Evolutionary conservation across 2,329 filamentous ascomycete species (phyloP), one percentile per base, ranked within the genome.

Genomic region (Fusarium humuli): DNA sequence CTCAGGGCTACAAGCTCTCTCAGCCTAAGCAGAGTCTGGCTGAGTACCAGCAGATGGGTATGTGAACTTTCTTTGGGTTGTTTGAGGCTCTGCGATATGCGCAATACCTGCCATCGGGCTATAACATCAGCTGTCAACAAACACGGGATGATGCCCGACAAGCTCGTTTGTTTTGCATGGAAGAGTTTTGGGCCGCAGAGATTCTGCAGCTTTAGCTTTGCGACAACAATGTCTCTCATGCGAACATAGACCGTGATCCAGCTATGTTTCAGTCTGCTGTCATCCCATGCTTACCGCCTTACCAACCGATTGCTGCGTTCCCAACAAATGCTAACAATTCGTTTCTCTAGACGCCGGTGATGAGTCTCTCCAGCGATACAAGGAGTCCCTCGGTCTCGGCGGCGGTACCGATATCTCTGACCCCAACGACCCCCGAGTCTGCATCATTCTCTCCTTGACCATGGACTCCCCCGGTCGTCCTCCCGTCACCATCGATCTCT

Each of bases 351-450:
- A 90, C 77, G 85, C 86, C 73, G 84, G 92, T 77, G 96, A 99
- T 81, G 95, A 98, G 82, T 96, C 95, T 67, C 91, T 99, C 77
- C 93, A 97, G 83, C 92, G 95, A 77, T 99, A 97, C 92, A 99
- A 99, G 86, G 89, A 95, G 78, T 98, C 95, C 14, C 91, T 99
- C 67, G 96, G 96, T 74, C 90, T 98, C 65, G 89, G 90, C 70
- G 90, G 89, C 74, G 91, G 92, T 78, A 88, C 86, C 50, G 87
- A 91, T 75, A 87, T 93, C 65, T 92, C 90, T 60, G 89, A 94
- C 79, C 88, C 92, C 75, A 93, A 86, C 79, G 95, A 98, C 78
- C 90, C 92, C 50, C 92, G 95, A 75, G 93, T 93, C 79, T 97
- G 94, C 84, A 94, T 98, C 83, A 98, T 98, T 83, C 88, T 94